These are phyloP conservation scores for Papiliotrema terrestris DNA, from an alignment of 1,284 basidiomycete species.

Conservation along the genomic window DNA sequence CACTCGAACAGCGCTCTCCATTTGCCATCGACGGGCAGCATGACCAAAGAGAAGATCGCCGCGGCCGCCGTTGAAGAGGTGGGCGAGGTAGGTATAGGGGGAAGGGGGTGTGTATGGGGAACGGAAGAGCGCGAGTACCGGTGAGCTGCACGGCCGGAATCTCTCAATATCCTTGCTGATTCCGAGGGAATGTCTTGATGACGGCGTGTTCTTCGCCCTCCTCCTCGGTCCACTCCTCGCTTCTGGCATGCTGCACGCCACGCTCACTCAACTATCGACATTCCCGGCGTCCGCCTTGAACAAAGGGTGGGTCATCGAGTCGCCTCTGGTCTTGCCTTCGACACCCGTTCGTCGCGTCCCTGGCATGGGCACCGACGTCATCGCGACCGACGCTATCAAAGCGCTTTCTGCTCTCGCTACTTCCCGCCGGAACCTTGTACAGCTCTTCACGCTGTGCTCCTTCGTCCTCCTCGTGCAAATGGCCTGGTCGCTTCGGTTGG, in stretches of 20 bases:
- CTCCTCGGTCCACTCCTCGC: slow-evolving; percentile 74
- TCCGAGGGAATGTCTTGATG: slow-evolving; percentile 69
- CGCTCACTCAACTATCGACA: slow-evolving; percentile 49
- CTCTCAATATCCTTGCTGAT: not conserved
- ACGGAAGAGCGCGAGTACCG: slow-evolving; percentile 48
- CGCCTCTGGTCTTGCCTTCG: slow-evolving; percentile 52
- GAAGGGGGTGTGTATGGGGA: slow-evolving; percentile 45
- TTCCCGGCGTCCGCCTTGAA: slow-evolving; percentile 50
- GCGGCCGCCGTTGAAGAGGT: slow-evolving; percentile 18
- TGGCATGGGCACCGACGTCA: slow-evolving; percentile 18
- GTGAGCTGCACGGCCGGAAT: slow-evolving; percentile 17
- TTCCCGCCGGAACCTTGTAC: slow-evolving; percentile 69
- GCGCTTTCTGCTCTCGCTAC: slow-evolving; percentile 62
- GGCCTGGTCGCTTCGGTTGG: slow-evolving; percentile 67
- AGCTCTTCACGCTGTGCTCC: slow-evolving; percentile 73
- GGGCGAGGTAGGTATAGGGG: slow-evolving; percentile 14
- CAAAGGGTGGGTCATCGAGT: slow-evolving; percentile 70
- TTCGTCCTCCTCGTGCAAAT: slow-evolving; percentile 73
- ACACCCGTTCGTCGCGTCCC: slow-evolving; percentile 32
- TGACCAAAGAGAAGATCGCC: not conserved
- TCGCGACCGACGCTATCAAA: slow-evolving; percentile 49
- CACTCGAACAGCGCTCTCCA: slow-evolving; percentile 7
- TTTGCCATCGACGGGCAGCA: not conserved
- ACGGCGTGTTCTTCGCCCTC: slow-evolving; percentile 75
- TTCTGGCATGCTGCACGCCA: slow-evolving; percentile 57